Evolutionary conservation across 192 early-diverging fungal genomes (phyloP).

Genomic region (Haplosporangium gracile): DNA sequence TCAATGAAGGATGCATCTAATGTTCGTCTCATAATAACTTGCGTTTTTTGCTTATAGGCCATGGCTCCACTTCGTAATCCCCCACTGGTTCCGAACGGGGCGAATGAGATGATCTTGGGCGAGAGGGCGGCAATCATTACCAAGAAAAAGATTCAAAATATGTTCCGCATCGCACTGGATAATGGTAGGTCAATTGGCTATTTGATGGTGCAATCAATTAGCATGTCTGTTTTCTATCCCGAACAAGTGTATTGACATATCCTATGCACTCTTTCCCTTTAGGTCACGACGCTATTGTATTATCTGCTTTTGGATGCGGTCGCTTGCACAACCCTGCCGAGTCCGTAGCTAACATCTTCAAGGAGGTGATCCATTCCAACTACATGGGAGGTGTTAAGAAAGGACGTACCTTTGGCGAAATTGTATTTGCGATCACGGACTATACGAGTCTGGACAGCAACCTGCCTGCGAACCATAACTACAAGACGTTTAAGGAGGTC

Average conservation of each 20-base stretch:
- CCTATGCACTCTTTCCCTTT: neutral
- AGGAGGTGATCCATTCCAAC: constrained; percentile 55
- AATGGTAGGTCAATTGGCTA: constrained; percentile 36
- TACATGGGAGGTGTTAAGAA: constrained; percentile 56
- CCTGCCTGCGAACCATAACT: constrained; percentile 17
- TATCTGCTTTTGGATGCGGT: constrained; percentile 61
- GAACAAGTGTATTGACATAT: neutral
- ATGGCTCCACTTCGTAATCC: constrained; percentile 57
- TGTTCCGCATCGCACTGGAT: constrained; percentile 60
- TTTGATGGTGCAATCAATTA: neutral
- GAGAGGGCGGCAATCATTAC: constrained; percentile 55
- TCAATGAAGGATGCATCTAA: neutral
- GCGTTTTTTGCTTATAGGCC: constrained; percentile 23
- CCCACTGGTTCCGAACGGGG: constrained; percentile 30
- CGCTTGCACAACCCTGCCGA: constrained; percentile 56
- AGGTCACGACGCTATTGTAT: constrained; percentile 61
- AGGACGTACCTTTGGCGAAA: constrained; percentile 37
- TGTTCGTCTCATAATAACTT: neutral
- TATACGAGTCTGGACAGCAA: constrained; percentile 24
- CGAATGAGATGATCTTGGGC: constrained; percentile 46
- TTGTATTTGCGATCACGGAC: constrained; percentile 54
- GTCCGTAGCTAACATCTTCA: constrained; percentile 55
- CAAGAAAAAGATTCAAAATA: constrained; percentile 58
- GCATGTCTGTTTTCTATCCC: no score
- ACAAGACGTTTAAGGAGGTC: constrained; percentile 48